Percentiles rank a stretch among this genome's conserved stretches.
phyloP scores from a whole-genome alignment of 495 filamentous ascomycete genomes.

The Penicillium crystallinum region DNA sequence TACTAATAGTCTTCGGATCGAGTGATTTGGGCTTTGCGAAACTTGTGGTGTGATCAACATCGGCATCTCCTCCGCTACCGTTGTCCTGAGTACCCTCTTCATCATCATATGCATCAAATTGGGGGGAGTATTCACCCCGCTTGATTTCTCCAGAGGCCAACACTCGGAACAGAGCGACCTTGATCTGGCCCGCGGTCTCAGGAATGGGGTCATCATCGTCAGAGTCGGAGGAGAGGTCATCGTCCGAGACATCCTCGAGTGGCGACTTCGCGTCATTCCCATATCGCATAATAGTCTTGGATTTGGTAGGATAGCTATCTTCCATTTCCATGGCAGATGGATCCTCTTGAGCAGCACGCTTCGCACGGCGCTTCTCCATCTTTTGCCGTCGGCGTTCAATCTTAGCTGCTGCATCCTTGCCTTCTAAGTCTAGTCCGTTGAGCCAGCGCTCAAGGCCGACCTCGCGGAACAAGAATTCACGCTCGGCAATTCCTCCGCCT shows the following conservation, averaged over 20 bases:
- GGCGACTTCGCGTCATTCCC: conserved; percentile 67
- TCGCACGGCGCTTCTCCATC: conserved; percentile 76
- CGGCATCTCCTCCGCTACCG: conserved; percentile 47
- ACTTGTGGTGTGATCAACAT: conserved; percentile 95
- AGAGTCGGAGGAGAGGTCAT: conserved; percentile 65
- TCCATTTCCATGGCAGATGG: conserved; percentile 50
- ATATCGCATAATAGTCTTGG: conserved; percentile 67
- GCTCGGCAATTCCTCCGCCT: conserved; percentile 88
- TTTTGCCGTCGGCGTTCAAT: conserved; percentile 82
- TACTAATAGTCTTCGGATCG: conserved; percentile 95
- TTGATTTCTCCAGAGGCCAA: conserved; percentile 95
- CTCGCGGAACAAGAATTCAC: conserved; percentile 96
- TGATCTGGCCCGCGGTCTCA: conserved; percentile 95
- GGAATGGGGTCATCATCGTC: conserved; percentile 80
- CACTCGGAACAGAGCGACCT: conserved; percentile 93
- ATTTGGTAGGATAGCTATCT: conserved; percentile 34
- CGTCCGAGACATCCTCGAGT: conserved; percentile 67
- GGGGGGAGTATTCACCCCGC: conserved; percentile 93
- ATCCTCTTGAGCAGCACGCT: conserved; percentile 48
- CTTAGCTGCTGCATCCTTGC: conserved; percentile 80
- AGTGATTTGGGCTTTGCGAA: conserved; percentile 97
- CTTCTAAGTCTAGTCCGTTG: conserved; percentile 87
- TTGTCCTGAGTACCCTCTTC: conserved; percentile 59
- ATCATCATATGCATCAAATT: conserved; percentile 95
- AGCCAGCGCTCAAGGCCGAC: conserved; percentile 95